These are phyloP conservation scores for Aurinia saxatilis DNA, from an alignment of 345 rosid species.

Conservation along the genomic window DNA sequence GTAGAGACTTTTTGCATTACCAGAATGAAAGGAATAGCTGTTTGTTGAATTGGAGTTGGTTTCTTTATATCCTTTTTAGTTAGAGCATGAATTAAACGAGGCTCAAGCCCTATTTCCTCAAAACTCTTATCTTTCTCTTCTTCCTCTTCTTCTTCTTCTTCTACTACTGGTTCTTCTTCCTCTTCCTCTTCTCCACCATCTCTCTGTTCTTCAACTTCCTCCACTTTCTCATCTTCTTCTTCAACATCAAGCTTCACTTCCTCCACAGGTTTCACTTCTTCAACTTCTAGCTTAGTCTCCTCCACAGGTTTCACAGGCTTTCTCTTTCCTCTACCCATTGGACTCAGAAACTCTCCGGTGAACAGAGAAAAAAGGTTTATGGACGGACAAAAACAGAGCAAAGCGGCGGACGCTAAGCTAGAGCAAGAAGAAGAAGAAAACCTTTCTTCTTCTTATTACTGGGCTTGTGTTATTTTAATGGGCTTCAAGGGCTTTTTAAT, in stretches of 20 bases:
- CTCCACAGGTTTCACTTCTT: slow-evolving; percentile 2
- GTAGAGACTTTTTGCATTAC: slow-evolving; percentile 28
- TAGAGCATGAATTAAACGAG: slow-evolving; percentile 69
- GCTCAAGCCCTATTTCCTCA: slow-evolving; percentile 70
- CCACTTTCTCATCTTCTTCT: background rate
- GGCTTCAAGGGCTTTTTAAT: too few species aligned
- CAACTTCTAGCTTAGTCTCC: background rate
- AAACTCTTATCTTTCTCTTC: slow-evolving; percentile 52
- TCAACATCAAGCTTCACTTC: slow-evolving; percentile 7
- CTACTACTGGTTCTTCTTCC: slow-evolving; percentile 18
- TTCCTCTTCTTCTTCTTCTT: too few species aligned
- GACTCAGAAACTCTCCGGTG: too few species aligned
- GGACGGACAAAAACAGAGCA: too few species aligned
- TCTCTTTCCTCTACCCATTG: background rate
- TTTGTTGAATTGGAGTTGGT: slow-evolving; percentile 71
- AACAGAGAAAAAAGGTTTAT: too few species aligned
- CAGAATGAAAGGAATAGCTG: slow-evolving; percentile 62
- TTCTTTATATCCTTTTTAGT: slow-evolving; percentile 57
- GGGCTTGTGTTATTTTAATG: too few species aligned
- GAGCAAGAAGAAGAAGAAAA: too few species aligned
- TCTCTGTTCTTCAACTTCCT: slow-evolving; percentile 13
- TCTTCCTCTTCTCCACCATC: slow-evolving; percentile 3
- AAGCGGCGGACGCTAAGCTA: too few species aligned
- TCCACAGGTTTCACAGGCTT: background rate
- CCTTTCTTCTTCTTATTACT: too few species aligned